These are phyloP conservation scores for Erigeron canadensis DNA, from an alignment of 129 eudicot genomes.

Conservation along the genomic window DNA sequence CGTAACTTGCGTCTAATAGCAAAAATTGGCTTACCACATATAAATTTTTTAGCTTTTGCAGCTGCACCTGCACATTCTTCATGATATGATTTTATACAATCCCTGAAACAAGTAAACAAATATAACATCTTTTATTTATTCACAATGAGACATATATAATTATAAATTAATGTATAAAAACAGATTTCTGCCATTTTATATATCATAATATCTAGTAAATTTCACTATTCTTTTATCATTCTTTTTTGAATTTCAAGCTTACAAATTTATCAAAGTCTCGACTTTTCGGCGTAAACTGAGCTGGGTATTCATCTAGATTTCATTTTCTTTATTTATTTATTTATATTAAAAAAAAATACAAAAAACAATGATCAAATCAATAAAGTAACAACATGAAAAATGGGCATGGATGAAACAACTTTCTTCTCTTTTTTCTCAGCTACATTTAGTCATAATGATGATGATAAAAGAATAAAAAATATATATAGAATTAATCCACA, in stretches of 20 bases:
- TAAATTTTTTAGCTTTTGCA: constrained; percentile 46
- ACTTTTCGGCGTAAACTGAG: no score
- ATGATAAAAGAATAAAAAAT: no score
- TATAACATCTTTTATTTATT: neutral
- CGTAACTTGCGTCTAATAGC: neutral
- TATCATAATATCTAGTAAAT: neutral
- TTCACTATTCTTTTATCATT: neutral
- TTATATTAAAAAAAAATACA: no score
- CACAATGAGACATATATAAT: neutral
- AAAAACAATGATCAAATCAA: constrained; percentile 9
- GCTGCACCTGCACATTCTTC: constrained; percentile 49
- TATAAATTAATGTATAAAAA: no score
- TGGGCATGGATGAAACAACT: neutral
- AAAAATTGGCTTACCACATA: constrained; percentile 59
- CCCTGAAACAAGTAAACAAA: constrained; percentile 50
- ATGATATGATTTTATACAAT: constrained; percentile 81
- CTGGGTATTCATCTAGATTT: no score
- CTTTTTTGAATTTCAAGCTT: no score
- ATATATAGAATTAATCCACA: neutral
- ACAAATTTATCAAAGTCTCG: no score
- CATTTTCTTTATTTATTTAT: no score
- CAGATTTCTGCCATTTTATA: no score
- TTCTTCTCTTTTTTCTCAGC: no score
- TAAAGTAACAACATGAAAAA: neutral
- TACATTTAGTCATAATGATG: no score